Conservation (phyloP, 208 protist genomes). For the Leptomonas pyrrhocoris region DNA sequence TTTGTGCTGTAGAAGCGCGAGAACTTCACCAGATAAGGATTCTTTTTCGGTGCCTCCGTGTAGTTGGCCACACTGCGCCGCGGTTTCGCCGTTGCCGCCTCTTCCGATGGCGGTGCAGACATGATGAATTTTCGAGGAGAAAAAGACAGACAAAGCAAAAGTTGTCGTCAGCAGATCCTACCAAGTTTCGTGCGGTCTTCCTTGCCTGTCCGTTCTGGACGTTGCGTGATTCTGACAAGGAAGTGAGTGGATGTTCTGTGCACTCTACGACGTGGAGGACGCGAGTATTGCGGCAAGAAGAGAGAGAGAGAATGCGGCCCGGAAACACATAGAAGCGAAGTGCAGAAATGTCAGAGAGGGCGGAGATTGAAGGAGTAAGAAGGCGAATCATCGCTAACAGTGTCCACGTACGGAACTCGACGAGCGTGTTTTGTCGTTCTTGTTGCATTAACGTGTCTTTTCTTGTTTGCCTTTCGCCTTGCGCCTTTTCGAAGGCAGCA, state of each 20-base stretch:
- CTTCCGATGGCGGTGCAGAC: slow-evolving; percentile 1
- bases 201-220: too few relatives aligned
- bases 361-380: too few relatives aligned
- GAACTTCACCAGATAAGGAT: slow-evolving; percentile 65
- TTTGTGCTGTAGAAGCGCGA: slow-evolving; percentile 77
- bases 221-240: too few relatives aligned
- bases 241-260: too few relatives aligned
- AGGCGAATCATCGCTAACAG: too few relatives aligned
- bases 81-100: background rate
- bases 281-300: background rate
- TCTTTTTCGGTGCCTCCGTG: slow-evolving; percentile 70
- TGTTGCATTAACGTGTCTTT: too few relatives aligned
- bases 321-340: background rate
- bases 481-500: too few relatives aligned
- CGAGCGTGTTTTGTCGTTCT: too few relatives aligned
- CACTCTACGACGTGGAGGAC: background rate
- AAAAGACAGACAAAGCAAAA: background rate
- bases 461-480: too few relatives aligned
- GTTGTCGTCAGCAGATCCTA: too few relatives aligned
- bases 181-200: too few relatives aligned
- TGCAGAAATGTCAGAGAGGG: background rate
- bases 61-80: slow-evolving; percentile 72
- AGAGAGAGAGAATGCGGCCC: background rate
- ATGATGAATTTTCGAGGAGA: slow-evolving; percentile 6
- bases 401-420: too few relatives aligned